A percentile compares a stretch with the other conserved stretches of the same genome.
phyloP scores from a whole-genome alignment of 306 rosid species.

The Canavalia ensiformis region DNA sequence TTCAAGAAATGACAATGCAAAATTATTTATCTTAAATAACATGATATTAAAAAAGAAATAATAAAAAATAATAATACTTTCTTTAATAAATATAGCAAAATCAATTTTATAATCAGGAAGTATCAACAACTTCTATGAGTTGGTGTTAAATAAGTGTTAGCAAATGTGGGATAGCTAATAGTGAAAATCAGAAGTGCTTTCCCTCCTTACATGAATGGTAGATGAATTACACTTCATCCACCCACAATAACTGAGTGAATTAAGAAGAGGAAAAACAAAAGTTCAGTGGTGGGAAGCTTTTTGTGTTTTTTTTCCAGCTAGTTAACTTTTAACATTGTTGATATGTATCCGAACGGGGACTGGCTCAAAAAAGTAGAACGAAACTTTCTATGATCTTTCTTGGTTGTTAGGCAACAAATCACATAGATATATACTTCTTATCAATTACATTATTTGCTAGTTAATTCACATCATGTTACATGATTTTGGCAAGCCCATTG shows the following conservation, averaged over 20 bases:
- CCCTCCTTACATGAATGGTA: not conserved
- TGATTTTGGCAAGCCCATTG: not conserved
- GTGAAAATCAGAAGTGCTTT: not conserved
- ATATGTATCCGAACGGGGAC: not conserved
- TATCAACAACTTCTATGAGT: not conserved
- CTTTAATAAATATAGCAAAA: not conserved
- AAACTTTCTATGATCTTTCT: slow-evolving; percentile 35
- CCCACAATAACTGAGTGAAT: slow-evolving; percentile 25
- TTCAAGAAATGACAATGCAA: not conserved
- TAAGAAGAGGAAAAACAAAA: slow-evolving; percentile 1
- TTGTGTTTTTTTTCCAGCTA: slow-evolving; percentile 4
- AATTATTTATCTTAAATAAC: not conserved
- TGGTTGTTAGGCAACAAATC: not conserved
- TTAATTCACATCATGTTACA: not conserved
- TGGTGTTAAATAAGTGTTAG: not conserved
- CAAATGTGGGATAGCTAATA: not conserved
- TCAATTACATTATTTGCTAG: not conserved
- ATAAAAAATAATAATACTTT: not conserved
- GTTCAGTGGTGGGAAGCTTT: not conserved
- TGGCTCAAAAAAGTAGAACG: slow-evolving; percentile 7
- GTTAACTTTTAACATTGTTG: not conserved
- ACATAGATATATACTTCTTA: not conserved
- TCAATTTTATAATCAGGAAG: not conserved
- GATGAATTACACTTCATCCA: not conserved
- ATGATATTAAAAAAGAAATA: not conserved